phyloP scores from a whole-genome alignment of 169 alveolate species.

The Plasmodium malariae region DNA sequence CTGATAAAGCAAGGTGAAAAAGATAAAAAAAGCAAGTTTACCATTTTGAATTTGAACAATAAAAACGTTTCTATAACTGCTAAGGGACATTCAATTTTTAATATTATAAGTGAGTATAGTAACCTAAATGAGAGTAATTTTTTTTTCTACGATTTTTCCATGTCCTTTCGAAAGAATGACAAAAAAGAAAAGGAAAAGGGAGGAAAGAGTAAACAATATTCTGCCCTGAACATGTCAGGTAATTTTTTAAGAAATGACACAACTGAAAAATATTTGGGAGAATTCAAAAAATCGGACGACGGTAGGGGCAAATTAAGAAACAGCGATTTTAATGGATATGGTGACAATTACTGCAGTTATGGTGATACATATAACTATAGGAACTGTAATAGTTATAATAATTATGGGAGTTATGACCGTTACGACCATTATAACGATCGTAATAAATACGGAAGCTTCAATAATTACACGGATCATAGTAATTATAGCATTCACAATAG shows the following conservation, averaged over 20 bases:
- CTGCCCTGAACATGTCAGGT: background rate
- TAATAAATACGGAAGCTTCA: background rate
- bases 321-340: no score
- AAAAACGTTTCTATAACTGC: constrained; percentile 25
- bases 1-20: constrained; percentile 1
- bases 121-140: constrained; percentile 35
- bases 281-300: background rate
- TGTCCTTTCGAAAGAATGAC: constrained; percentile 41
- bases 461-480: background rate
- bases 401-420: background rate
- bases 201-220: background rate
- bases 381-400: background rate
- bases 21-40: constrained; percentile 1
- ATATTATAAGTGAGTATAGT: constrained; percentile 47
- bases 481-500: background rate
- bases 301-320: background rate
- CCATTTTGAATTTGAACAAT: constrained; percentile 59
- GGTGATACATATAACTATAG: no score
- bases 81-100: constrained; percentile 36
- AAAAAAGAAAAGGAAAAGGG: background rate
- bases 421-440: background rate
- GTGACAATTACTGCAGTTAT: no score
- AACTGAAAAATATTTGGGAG: background rate
- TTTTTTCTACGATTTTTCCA: constrained; percentile 34
- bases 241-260: background rate